A percentile compares a stretch with the other conserved stretches of the same genome.
phyloP scores from a whole-genome alignment of 768 basidiomycete species.

The Thelephora ganbajun region DNA sequence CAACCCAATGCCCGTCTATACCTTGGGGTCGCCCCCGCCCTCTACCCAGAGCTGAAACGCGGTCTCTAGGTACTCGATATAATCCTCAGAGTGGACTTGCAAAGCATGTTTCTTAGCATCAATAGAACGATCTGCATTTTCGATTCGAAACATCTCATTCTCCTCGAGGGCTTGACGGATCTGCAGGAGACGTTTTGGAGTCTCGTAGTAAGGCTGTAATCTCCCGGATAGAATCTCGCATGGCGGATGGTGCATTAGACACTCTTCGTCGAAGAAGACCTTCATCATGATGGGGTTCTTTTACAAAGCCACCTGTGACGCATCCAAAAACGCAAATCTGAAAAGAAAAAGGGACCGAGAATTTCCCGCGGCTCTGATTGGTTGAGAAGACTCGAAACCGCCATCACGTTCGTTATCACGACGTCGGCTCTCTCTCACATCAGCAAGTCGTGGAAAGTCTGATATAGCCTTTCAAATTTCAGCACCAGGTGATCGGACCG shows the following conservation, averaged over 20 bases:
- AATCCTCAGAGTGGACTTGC: slow-evolving; percentile 15
- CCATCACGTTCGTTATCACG: too few relatives aligned
- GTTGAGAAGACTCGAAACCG: too few relatives aligned
- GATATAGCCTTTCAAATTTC: too few relatives aligned
- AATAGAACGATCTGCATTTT: slow-evolving; percentile 1
- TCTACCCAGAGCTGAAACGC: slow-evolving; percentile 17
- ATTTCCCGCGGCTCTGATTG: too few relatives aligned
- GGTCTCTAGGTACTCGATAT: slow-evolving; percentile 14
- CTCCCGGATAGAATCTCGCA: slow-evolving; percentile 18
- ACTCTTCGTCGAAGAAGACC: slow-evolving; percentile 11
- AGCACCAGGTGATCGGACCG: too few relatives aligned
- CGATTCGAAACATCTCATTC: slow-evolving; percentile 6
- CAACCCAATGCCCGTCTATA: neutral
- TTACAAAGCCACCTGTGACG: too few relatives aligned
- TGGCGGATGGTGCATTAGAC: slow-evolving; percentile 16
- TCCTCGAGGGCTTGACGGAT: slow-evolving; percentile 13
- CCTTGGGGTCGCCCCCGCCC: slow-evolving; percentile 14
- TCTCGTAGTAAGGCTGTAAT: slow-evolving; percentile 17
- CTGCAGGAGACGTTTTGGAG: slow-evolving; percentile 12
- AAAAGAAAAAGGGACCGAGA: too few relatives aligned
- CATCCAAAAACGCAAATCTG: too few relatives aligned
- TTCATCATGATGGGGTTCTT: slow-evolving; percentile 7
- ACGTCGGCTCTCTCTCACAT: too few relatives aligned
- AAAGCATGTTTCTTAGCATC: slow-evolving; percentile 7
- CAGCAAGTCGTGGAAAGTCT: too few relatives aligned